Base-by-base conservation (phyloP, 2,329 filamentous ascomycete genomes). In the Fusarium pilosicola region DNA sequence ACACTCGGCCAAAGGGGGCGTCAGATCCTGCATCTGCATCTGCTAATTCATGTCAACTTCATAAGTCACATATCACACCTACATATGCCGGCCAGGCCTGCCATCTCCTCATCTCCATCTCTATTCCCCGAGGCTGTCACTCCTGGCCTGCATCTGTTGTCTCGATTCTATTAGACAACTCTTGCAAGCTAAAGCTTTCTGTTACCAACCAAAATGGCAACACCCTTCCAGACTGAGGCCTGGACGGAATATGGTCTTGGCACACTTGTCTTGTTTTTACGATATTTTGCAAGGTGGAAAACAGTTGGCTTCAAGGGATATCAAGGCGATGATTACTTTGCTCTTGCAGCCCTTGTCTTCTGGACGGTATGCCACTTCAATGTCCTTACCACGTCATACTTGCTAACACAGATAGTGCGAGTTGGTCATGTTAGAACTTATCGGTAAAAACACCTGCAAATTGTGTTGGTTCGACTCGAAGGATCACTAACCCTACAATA, bases 171-270 rank as follows among this genome's bases (percentile, higher is more conserved):
- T 13, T 22, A 56, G 58, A 18, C 58, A 36, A 36, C 32, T 58
- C 41, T 55, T 58, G 30, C n/a, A 51, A 36, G 38, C 24, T 38
- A 24, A 26, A 30, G n/a, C n/a, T 22, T 17, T 36, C 15, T 4
- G 22, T n/a, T 32, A n/a, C 24, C 28, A 17, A 58, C 42, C 6
- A 42, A 34, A 26, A 80, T 78, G 76, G 78, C 79, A n/a, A 84
- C 82, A 9, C 83, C 84, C 7, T 85, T 85, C 62, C 81, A 84
- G 65, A 79, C 75, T 6, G 84, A 86, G 70, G 83, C 83, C 14
- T 86, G 84, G 84, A 77, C 78, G 22, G 85, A 86, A 62, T 86
- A 85, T 54, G 81, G 78, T 3, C 74, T 86, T 34, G 84, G 84
- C 5, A 70, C 81, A 5, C 2, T 80, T 13, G 70, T 86, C 6